Conservation (phyloP, 371 early-diverging fungal species). For the Umbelopsis sp. region DNA sequence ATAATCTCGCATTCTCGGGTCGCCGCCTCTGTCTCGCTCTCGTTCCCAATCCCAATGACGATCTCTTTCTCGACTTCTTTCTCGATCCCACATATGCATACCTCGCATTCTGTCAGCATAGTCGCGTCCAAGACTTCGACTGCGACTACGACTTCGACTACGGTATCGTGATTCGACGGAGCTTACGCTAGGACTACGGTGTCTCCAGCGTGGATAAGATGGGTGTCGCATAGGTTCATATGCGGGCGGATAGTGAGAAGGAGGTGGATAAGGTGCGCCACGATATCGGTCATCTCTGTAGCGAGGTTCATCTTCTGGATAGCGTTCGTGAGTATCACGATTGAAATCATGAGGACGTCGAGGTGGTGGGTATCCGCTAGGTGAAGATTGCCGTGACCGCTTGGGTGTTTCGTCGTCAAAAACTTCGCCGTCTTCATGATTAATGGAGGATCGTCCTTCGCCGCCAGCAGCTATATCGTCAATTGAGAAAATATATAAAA, state of each 20-base stretch:
- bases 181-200: slow-evolving; percentile 44
- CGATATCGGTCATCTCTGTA: slow-evolving; percentile 30
- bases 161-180: slow-evolving; percentile 34
- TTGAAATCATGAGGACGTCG: slow-evolving; percentile 19
- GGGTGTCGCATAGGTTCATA: slow-evolving; percentile 44
- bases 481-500: neutral
- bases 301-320: slow-evolving; percentile 38
- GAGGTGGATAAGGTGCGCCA: slow-evolving; percentile 33
- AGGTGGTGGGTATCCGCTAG: slow-evolving; percentile 16
- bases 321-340: slow-evolving; percentile 34
- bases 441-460: slow-evolving; percentile 23
- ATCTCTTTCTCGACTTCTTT: slow-evolving; percentile 30
- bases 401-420: slow-evolving; percentile 29
- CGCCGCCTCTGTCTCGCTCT: slow-evolving; percentile 23
- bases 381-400: slow-evolving; percentile 25
- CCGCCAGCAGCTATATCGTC: slow-evolving; percentile 5
- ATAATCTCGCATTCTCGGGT: slow-evolving; percentile 27
- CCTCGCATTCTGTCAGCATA: slow-evolving; percentile 25
- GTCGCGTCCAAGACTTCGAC: slow-evolving; percentile 35
- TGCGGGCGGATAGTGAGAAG: slow-evolving; percentile 34
- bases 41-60: slow-evolving; percentile 22
- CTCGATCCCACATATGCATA: slow-evolving; percentile 3
- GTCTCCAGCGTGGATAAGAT: slow-evolving; percentile 45
- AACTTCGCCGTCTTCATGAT: slow-evolving; percentile 38
- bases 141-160: slow-evolving; percentile 35